Evolutionary conservation across 1,284 basidiomycete genomes (phyloP).

Genomic region (Ustanciosporium gigantosporum): DNA sequence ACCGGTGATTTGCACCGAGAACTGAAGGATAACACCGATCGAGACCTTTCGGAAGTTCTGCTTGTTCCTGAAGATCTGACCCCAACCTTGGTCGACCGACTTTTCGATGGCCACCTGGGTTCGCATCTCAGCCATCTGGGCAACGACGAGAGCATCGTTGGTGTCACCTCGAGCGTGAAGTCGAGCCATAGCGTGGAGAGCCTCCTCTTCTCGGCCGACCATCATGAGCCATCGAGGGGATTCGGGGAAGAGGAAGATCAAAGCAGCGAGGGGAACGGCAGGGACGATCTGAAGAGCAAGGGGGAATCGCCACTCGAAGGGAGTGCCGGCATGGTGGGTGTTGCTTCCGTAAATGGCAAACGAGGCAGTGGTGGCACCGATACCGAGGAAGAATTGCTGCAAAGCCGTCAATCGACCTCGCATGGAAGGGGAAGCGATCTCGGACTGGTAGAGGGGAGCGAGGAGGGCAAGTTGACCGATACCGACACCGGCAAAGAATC

Average conservation of each 20-base stretch:
- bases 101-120: conserved; percentile 55
- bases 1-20: conserved; percentile 66
- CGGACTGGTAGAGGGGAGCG: conserved; percentile 68
- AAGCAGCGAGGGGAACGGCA: conserved; percentile 67
- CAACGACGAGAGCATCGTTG: conserved; percentile 64
- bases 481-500: conserved; percentile 67
- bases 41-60: conserved; percentile 65
- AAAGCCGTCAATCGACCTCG: conserved; percentile 69
- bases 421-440: conserved; percentile 71
- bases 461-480: conserved; percentile 68
- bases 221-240: conserved; percentile 68
- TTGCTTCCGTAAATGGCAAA: conserved; percentile 63
- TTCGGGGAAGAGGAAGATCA: conserved; percentile 66
- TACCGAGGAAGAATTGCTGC: conserved; percentile 68
- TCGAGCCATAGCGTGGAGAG: too few species aligned
- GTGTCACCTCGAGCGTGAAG: conserved; percentile 66
- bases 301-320: conserved; percentile 67
- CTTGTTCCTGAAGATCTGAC: conserved; percentile 65
- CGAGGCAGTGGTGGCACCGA: conserved; percentile 63
- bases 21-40: conserved; percentile 63
- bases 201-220: conserved; percentile 66
- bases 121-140: conserved; percentile 62
- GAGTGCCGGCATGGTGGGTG: conserved; percentile 47
- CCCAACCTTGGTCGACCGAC: conserved; percentile 59
- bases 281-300: conserved; percentile 63